phyloP scores from a whole-genome alignment of 495 filamentous ascomycete species.

The Penicillium crystallinum region DNA sequence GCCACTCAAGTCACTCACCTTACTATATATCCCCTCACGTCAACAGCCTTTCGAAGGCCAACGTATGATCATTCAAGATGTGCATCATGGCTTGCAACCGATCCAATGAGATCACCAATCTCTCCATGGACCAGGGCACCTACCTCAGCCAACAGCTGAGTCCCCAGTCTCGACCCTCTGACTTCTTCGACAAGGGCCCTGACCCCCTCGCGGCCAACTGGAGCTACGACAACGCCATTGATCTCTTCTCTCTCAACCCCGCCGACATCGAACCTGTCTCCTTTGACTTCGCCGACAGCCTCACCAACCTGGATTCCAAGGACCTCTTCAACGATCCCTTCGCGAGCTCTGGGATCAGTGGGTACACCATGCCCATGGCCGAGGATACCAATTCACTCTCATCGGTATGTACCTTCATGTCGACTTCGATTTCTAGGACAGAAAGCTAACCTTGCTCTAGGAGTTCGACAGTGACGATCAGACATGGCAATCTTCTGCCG shows the following conservation, averaged over 20 bases:
- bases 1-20: neutral
- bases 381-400: constrained; percentile 34
- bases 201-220: constrained; percentile 40
- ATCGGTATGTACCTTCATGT: constrained; percentile 23
- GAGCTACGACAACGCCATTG: constrained; percentile 40
- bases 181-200: constrained; percentile 18
- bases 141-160: constrained; percentile 25
- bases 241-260: constrained; percentile 36
- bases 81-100: constrained; percentile 22
- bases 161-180: constrained; percentile 20
- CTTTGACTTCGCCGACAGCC: constrained; percentile 32
- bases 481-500: constrained; percentile 28
- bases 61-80: constrained; percentile 10
- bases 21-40: too few species aligned
- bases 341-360: constrained; percentile 29
- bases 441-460: constrained; percentile 11
- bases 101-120: constrained; percentile 13
- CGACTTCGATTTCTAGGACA: constrained; percentile 1
- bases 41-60: constrained; percentile 1
- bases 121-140: constrained; percentile 17
- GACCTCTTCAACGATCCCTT: constrained; percentile 35
- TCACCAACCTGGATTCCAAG: constrained; percentile 32
- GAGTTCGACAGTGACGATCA: constrained; percentile 43
- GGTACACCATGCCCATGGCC: constrained; percentile 32
- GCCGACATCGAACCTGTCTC: constrained; percentile 32